A percentile compares a stretch with the other conserved stretches of the same genome.
Evolutionary conservation across 768 basidiomycete species (phyloP).

Genomic region (Boletus huronensis): DNA sequence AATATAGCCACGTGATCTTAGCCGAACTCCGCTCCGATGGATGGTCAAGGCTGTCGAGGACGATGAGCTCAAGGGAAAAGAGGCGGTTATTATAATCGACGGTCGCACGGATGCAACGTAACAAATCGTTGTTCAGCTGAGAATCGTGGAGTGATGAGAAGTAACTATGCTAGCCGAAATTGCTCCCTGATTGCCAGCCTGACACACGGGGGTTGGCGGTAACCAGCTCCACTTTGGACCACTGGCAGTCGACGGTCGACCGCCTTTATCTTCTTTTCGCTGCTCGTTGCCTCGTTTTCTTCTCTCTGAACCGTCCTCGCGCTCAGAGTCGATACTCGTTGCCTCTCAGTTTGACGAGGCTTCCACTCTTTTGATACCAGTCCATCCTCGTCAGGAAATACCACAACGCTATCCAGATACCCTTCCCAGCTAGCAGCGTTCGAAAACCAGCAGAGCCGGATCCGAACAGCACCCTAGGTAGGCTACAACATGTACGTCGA

Average conservation of each 20-base stretch:
- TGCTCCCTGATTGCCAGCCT: slow-evolving; percentile 1
- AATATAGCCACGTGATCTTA: slow-evolving; percentile 9
- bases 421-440: slow-evolving; percentile 35
- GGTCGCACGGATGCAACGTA: neutral
- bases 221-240: slow-evolving; percentile 10
- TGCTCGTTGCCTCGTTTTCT: slow-evolving; percentile 1
- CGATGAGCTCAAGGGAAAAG: neutral
- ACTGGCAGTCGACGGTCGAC: neutral
- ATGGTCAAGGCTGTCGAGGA: neutral
- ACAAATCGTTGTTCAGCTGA: neutral
- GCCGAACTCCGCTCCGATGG: neutral
- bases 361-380: slow-evolving; percentile 31
- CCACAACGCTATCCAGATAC: slow-evolving; percentile 12
- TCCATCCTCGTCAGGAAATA: slow-evolving; percentile 1
- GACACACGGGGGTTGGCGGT: slow-evolving; percentile 19
- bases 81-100: neutral
- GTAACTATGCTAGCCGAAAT: slow-evolving; percentile 16
- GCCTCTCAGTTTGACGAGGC: slow-evolving; percentile 24
- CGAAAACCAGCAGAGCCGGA: slow-evolving; percentile 45
- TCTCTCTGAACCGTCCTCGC: slow-evolving; percentile 4
- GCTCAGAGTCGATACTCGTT: slow-evolving; percentile 16
- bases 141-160: neutral
- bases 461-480: slow-evolving; percentile 51
- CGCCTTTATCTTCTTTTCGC: neutral
- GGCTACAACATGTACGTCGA: slow-evolving; percentile 60